Percentiles rank a stretch among this genome's conserved stretches.
These are phyloP conservation scores for Kondoa subrosea DNA, from an alignment of 768 basidiomycete species.

Conservation along the genomic window DNA sequence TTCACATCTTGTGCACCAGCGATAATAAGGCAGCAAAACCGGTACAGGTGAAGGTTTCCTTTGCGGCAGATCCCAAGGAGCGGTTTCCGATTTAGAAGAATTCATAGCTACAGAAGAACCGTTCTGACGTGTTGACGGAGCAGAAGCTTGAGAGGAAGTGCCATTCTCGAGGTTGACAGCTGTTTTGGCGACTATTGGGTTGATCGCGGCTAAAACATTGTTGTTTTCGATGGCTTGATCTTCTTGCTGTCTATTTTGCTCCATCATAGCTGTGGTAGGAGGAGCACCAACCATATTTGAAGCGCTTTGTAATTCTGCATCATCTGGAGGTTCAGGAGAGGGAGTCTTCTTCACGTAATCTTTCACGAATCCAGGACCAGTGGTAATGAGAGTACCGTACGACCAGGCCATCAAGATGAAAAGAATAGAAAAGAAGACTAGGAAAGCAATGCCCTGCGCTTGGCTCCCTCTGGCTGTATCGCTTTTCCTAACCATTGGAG, in stretches of 20 bases:
- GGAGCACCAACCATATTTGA: neutral
- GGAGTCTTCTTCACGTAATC: neutral
- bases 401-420: neutral
- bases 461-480: neutral
- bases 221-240: neutral
- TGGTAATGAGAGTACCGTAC: neutral
- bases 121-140: neutral
- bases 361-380: neutral
- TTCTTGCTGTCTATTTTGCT: neutral
- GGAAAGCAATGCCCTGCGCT: constrained; percentile 1
- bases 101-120: neutral
- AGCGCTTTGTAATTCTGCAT: neutral
- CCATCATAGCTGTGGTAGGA: neutral
- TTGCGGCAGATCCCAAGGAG: neutral
- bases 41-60: neutral
- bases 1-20: constrained; percentile 8
- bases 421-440: constrained; percentile 1
- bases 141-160: neutral
- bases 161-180: neutral
- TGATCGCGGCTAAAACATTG: neutral
- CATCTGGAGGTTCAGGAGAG: neutral
- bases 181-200: neutral
- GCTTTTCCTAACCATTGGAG: neutral
- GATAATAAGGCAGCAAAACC: constrained; percentile 2
- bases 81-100: neutral